Base-by-base conservation (phyloP, 331 rosid genomes). In the Pyrus hybrid region DNA sequence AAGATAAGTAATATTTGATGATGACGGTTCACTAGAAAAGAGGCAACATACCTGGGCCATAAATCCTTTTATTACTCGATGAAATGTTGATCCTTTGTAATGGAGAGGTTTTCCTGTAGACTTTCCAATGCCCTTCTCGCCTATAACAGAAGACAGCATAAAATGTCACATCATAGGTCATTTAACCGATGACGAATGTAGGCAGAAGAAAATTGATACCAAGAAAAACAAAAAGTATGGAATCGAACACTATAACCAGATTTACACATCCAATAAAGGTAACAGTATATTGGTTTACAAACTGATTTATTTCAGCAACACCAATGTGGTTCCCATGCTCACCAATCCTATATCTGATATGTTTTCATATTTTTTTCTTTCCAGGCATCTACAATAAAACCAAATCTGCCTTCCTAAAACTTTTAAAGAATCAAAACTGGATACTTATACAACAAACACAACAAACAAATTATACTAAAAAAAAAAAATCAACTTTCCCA, bases 101-200 rank as follows among this genome's bases (percentile, higher is more conserved):
- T 92, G 97, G 80, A 92, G 88, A 78, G 93, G 96, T 81, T 89
- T 92, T 47, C 90, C 96, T 1, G 99, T 92, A 56, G 92, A 80
- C 82, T 87, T 87, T 69, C 99, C 97, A 74, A 86, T 84, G 72
- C 96, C 97, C 84, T 90, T 95, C 84, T 92, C 99, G 72, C 99
- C 99, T 95, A 77, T 78, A 71, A 26, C 65, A 79, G 32, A 68
- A 61, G 76, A 33, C 57, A 66, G 45, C 65, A 62, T 10, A 22
- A 21, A 49, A 8, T 13, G 23, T 74, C 62, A 70, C 20, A 65
- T 10, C 51, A 10, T 22, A 63, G 12, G 43, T n/a, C 70, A 33
- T n/a, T n/a, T 35, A 45, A 26, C 21, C 5, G 6, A 74, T 23
- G 62, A 25, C 3, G 6, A 26, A 61, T 17, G 35, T 61, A 60